phyloP scores from a whole-genome alignment of 805 yeast species.

The Wickerhamomyces pijperi region DNA sequence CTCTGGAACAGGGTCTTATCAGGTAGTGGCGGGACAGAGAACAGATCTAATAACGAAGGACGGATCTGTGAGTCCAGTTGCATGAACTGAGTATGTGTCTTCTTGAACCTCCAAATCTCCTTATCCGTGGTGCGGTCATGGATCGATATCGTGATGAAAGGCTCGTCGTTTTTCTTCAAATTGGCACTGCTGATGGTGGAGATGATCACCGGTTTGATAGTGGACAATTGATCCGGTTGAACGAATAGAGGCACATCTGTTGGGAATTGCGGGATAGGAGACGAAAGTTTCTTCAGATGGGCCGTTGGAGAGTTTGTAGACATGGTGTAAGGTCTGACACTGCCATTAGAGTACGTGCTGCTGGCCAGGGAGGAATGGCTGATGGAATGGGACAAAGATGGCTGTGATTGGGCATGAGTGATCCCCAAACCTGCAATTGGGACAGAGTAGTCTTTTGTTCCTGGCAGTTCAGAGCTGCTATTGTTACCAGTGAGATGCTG shows the following conservation, averaged over 20 bases:
- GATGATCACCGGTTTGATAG: constrained; percentile 35
- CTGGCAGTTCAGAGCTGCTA: not conserved
- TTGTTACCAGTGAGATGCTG: not conserved
- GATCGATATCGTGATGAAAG: constrained; percentile 49
- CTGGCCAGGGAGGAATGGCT: not conserved
- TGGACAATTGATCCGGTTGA: constrained; percentile 46
- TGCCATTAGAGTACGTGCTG: not conserved
- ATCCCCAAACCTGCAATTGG: not conserved
- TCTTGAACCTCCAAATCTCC: constrained; percentile 68
- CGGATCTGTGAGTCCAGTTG: constrained; percentile 53
- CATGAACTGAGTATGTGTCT: constrained; percentile 47
- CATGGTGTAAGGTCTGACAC: not conserved
- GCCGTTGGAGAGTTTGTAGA: no score
- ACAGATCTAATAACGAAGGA: constrained; percentile 31
- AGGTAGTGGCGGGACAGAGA: constrained; percentile 48
- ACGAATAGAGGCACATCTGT: constrained; percentile 39
- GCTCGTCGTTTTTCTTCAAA: constrained; percentile 40
- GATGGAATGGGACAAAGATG: not conserved
- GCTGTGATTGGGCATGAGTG: not conserved
- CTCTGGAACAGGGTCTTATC: constrained; percentile 47
- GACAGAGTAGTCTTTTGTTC: not conserved
- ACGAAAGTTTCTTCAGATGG: no score
- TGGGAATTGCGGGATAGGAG: constrained; percentile 3
- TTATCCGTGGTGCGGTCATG: constrained; percentile 48
- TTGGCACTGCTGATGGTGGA: constrained; percentile 35